A percentile compares a stretch with the other conserved stretches of the same genome.
These are phyloP conservation scores for Aspergillus glaucus DNA, from an alignment of 2,329 filamentous ascomycete species.

Conservation along the genomic window DNA sequence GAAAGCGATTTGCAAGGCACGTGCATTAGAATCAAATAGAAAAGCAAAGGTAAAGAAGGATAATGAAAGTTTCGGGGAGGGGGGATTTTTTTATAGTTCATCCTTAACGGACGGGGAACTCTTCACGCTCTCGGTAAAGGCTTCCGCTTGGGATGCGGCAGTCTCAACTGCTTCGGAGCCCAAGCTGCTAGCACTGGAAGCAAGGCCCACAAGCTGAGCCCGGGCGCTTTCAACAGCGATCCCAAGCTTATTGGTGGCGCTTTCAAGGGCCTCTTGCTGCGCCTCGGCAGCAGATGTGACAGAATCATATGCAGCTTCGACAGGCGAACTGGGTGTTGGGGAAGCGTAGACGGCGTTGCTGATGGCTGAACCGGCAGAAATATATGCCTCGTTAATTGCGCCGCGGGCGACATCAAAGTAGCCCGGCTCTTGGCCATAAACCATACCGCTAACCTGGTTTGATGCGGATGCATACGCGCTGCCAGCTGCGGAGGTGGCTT, in stretches of 20 bases:
- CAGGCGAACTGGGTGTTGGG: conserved; percentile 44
- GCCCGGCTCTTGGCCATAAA: conserved; percentile 50
- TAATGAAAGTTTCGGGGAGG: neutral
- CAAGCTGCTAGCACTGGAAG: conserved; percentile 26
- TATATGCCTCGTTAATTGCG: conserved; percentile 49
- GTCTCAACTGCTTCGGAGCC: conserved; percentile 30
- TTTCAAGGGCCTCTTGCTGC: conserved; percentile 30
- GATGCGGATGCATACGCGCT: conserved; percentile 48
- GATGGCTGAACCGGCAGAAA: conserved; percentile 51
- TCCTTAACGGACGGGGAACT: conserved; percentile 11
- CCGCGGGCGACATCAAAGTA: conserved; percentile 50
- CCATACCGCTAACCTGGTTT: conserved; percentile 46
- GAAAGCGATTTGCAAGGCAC: no score
- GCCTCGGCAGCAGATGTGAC: conserved; percentile 40
- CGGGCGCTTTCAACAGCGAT: conserved; percentile 32
- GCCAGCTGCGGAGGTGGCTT: conserved; percentile 49
- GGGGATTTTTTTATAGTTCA: conserved; percentile 14
- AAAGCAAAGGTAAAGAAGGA: neutral
- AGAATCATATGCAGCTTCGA: conserved; percentile 40
- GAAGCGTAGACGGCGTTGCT: conserved; percentile 51
- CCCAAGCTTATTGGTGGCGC: conserved; percentile 23
- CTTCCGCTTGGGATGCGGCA: conserved; percentile 23
- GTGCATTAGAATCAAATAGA: no score
- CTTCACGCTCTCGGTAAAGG: neutral
- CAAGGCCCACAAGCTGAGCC: conserved; percentile 25